phyloP scores from a whole-genome alignment of 2,329 filamentous ascomycete species.

The Diaporthe australafricana region DNA sequence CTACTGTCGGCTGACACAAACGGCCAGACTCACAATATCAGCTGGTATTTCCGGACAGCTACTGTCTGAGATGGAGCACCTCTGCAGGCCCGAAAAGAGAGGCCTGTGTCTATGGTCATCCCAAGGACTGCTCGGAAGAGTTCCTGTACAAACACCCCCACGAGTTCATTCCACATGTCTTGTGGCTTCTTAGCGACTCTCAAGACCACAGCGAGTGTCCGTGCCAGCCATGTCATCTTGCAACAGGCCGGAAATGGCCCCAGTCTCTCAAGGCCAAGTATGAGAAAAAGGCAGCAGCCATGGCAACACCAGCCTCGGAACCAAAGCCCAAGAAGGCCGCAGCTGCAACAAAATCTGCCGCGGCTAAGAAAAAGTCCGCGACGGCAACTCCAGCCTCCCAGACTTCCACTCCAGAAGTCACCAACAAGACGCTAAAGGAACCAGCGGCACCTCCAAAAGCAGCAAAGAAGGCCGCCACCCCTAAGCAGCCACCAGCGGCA shows the following conservation, averaged over 20 bases:
- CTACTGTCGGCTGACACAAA: not conserved
- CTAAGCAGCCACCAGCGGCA: not conserved
- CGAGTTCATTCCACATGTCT: slow-evolving; percentile 63
- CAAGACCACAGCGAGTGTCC: slow-evolving; percentile 62
- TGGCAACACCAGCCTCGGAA: slow-evolving; percentile 26
- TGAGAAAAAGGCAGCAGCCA: slow-evolving; percentile 29
- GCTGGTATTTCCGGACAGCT: slow-evolving; percentile 32
- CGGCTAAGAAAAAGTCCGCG: slow-evolving; percentile 22
- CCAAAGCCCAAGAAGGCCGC: slow-evolving; percentile 30
- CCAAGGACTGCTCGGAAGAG: slow-evolving; percentile 32
- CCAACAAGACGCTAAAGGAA: slow-evolving; percentile 30
- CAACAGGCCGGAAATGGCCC: slow-evolving; percentile 33
- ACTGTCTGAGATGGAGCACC: slow-evolving; percentile 33
- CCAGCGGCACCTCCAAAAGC: slow-evolving; percentile 9
- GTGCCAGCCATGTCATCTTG: slow-evolving; percentile 49
- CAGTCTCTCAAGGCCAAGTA: slow-evolving; percentile 33
- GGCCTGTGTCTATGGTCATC: slow-evolving; percentile 33
- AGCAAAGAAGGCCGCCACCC: slow-evolving; percentile 18
- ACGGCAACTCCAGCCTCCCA: slow-evolving; percentile 10
- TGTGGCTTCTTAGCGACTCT: slow-evolving; percentile 63
- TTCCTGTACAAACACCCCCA: slow-evolving; percentile 63
- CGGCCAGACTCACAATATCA: slow-evolving; percentile 31
- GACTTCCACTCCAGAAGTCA: slow-evolving; percentile 3
- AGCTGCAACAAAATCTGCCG: slow-evolving; percentile 4
- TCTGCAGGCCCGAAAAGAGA: slow-evolving; percentile 26